Percentiles rank a stretch among this genome's conserved stretches.
These are phyloP conservation scores for Vaccinium darrowii DNA, from an alignment of 148 eudicot species.

Conservation along the genomic window DNA sequence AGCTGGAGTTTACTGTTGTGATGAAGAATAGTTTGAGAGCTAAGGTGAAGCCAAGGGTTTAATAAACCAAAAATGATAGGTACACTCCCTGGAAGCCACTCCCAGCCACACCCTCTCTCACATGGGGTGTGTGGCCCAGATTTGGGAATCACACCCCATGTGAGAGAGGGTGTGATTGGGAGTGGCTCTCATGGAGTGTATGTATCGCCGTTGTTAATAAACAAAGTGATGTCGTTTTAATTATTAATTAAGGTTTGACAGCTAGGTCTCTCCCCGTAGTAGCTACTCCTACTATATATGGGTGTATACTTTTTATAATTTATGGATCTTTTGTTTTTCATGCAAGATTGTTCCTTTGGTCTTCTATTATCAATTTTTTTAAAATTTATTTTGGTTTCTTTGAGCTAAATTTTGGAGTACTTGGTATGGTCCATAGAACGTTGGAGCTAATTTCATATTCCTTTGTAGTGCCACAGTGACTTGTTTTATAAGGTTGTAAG, in stretches of 20 bases:
- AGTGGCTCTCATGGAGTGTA: no score
- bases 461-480: no score
- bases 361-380: background rate
- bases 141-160: no score
- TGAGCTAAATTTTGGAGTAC: background rate
- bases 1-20: constrained; percentile 82
- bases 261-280: background rate
- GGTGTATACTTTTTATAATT: background rate
- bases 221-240: background rate
- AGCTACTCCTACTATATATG: background rate
- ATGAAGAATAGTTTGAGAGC: constrained; percentile 83
- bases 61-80: no score
- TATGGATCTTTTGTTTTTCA: background rate
- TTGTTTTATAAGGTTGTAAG: no score
- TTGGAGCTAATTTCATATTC: no score
- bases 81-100: no score
- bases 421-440: no score
- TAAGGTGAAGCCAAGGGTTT: constrained; percentile 40
- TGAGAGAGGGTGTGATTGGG: no score
- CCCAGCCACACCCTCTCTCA: no score
- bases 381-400: background rate
- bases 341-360: background rate
- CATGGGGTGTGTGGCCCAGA: no score
- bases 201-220: no score
- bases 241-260: background rate